Conservation (phyloP, 352 stramenopile species). For the Globisporangium parvum region DNA sequence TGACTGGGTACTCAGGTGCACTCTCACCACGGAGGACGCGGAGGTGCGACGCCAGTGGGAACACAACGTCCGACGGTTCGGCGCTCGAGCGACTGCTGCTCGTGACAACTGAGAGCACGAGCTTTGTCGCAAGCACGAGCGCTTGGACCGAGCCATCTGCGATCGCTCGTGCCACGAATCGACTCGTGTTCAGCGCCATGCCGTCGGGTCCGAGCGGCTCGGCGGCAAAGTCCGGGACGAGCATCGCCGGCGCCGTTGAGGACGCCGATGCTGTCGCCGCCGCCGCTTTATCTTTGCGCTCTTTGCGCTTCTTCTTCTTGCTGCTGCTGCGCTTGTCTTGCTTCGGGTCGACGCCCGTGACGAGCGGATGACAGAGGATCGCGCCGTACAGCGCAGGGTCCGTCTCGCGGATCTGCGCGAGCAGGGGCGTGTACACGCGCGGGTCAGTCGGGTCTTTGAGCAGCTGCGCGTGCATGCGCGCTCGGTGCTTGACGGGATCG, state of each 20-base stretch:
- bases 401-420: constrained; percentile 68
- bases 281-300: constrained; percentile 64
- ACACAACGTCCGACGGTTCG: constrained; percentile 17
- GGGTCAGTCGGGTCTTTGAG: constrained; percentile 67
- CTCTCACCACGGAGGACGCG: constrained; percentile 68
- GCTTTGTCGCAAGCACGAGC: constrained; percentile 64
- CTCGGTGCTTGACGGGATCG: constrained; percentile 42
- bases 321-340: constrained; percentile 53
- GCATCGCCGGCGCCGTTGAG: constrained; percentile 50
- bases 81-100: constrained; percentile 7
- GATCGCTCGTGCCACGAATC: constrained; percentile 73
- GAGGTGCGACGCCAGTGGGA: constrained; percentile 63
- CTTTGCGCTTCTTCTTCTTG: constrained; percentile 84
- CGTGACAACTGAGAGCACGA: constrained; percentile 47
- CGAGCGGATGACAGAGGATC: constrained; percentile 77
- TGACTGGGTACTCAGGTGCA: constrained; percentile 36
- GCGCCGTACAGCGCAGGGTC: constrained; percentile 80
- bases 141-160: constrained; percentile 71
- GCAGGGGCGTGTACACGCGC: constrained; percentile 73
- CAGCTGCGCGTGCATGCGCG: constrained; percentile 43
- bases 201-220: constrained; percentile 47
- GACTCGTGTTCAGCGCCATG: constrained; percentile 55
- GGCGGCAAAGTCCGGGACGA: constrained; percentile 60
- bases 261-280: constrained; percentile 14
- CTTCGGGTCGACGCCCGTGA: constrained; percentile 71